These are phyloP conservation scores for Solanum chilense DNA, from an alignment of 257 asterid species.

Conservation along the genomic window DNA sequence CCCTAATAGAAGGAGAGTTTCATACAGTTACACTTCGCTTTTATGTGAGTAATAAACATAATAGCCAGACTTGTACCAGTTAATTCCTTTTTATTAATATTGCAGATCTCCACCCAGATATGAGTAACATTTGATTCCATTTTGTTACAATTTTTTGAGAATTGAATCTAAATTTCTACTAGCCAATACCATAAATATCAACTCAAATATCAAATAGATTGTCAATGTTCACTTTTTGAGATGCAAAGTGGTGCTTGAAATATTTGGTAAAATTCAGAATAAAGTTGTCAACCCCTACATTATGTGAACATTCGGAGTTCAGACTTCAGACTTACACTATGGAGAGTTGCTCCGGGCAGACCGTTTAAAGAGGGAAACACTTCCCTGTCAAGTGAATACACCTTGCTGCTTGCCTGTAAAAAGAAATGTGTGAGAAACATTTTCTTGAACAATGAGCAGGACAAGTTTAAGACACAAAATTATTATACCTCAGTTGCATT, in stretches of 20 bases:
- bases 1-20: not conserved
- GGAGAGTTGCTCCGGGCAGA: conserved; percentile 81
- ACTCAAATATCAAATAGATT: not conserved
- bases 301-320: not conserved
- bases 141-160: not conserved
- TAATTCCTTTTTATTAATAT: not conserved
- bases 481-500: conserved; percentile 90
- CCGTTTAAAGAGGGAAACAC: conserved; percentile 86
- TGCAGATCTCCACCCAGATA: not conserved
- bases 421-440: not conserved
- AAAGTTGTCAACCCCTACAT: not conserved
- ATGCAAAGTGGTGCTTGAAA: not conserved
- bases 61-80: not conserved
- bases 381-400: conserved; percentile 83
- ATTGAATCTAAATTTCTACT: not conserved
- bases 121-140: not conserved
- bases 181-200: not conserved
- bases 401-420: conserved; percentile 73
- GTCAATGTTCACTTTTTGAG: not conserved
- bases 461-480: not conserved
- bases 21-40: not conserved
- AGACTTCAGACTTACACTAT: conserved; percentile 55
- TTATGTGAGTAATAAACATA: not conserved
- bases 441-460: not conserved
- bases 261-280: not conserved